Evolutionary conservation across 2,329 filamentous ascomycete species (phyloP).

Genomic region (Hirsutella thompsonii): DNA sequence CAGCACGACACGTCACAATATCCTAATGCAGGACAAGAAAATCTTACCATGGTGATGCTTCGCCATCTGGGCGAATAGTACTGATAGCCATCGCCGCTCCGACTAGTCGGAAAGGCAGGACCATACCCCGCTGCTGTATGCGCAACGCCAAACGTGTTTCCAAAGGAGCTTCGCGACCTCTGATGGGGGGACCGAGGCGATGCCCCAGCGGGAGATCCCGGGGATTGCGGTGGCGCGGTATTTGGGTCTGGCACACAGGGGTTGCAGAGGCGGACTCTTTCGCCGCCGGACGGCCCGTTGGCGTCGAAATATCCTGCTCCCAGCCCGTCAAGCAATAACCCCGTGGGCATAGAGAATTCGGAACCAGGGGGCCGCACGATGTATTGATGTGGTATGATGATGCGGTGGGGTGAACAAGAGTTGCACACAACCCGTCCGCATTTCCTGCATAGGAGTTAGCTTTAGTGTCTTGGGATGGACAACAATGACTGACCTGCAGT

Average conservation of each 20-base stretch:
- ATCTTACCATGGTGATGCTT: slow-evolving; percentile 37
- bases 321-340: slow-evolving; percentile 24
- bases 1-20: not conserved
- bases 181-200: slow-evolving; percentile 24
- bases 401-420: slow-evolving; percentile 82
- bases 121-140: slow-evolving; percentile 19
- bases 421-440: slow-evolving; percentile 88
- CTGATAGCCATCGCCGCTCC: slow-evolving; percentile 21
- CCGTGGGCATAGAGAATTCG: slow-evolving; percentile 23
- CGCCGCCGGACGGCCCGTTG: slow-evolving; percentile 37
- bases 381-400: slow-evolving; percentile 86
- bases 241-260: slow-evolving; percentile 51
- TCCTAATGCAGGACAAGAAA: not conserved
- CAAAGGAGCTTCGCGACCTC: slow-evolving; percentile 31
- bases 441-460: slow-evolving; percentile 43
- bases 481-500: slow-evolving; percentile 55
- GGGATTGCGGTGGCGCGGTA: slow-evolving; percentile 38
- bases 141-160: slow-evolving; percentile 16
- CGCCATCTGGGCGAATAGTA: slow-evolving; percentile 20
- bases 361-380: slow-evolving; percentile 65
- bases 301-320: slow-evolving; percentile 27
- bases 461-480: not conserved
- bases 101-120: slow-evolving; percentile 20
- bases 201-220: slow-evolving; percentile 17
- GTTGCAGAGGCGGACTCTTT: slow-evolving; percentile 47